A percentile compares a stretch with the other conserved stretches of the same genome.
Conservation (phyloP, 495 filamentous ascomycete species). For the Aspergillus sclerotioniger region DNA sequence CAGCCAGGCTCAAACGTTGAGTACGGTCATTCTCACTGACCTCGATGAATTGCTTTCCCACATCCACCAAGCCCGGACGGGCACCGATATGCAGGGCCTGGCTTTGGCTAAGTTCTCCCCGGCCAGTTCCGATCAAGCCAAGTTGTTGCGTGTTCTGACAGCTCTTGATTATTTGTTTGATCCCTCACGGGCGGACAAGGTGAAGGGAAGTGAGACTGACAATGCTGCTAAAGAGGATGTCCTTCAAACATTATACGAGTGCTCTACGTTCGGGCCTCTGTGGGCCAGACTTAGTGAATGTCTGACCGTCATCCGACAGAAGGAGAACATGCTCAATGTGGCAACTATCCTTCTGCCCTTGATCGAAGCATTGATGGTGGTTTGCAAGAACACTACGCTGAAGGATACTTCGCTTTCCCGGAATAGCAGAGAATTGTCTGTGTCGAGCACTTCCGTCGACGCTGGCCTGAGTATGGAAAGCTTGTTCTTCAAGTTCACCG, state of each 20-base stretch:
- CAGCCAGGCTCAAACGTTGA: conserved; percentile 76
- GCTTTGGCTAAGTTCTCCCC: conserved; percentile 95
- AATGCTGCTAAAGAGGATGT: conserved; percentile 67
- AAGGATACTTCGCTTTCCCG: conserved; percentile 64
- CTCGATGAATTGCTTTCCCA: conserved; percentile 84
- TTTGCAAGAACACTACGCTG: conserved; percentile 92
- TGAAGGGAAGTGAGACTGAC: conserved; percentile 54
- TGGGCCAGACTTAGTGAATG: conserved; percentile 96
- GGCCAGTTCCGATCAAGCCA: conserved; percentile 90
- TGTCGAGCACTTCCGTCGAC: conserved; percentile 77
- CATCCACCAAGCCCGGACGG: conserved; percentile 80
- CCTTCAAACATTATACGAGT: conserved; percentile 82
- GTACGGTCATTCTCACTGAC: conserved; percentile 77
- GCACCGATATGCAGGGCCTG: conserved; percentile 91
- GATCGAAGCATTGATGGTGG: conserved; percentile 97
- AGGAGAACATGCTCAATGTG: conserved; percentile 93
- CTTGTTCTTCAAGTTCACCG: conserved; percentile 97
- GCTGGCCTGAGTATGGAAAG: conserved; percentile 68
- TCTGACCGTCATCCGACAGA: conserved; percentile 79
- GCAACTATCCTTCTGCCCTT: conserved; percentile 91
- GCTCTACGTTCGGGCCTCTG: conserved; percentile 80
- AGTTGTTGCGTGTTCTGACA: conserved; percentile 87
- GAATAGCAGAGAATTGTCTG: conserved; percentile 63
- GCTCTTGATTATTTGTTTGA: conserved; percentile 96
- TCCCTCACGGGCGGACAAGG: conserved; percentile 57